Evolutionary conservation across 257 asterid genomes (phyloP).

Genomic region (Solanum neorickii): DNA sequence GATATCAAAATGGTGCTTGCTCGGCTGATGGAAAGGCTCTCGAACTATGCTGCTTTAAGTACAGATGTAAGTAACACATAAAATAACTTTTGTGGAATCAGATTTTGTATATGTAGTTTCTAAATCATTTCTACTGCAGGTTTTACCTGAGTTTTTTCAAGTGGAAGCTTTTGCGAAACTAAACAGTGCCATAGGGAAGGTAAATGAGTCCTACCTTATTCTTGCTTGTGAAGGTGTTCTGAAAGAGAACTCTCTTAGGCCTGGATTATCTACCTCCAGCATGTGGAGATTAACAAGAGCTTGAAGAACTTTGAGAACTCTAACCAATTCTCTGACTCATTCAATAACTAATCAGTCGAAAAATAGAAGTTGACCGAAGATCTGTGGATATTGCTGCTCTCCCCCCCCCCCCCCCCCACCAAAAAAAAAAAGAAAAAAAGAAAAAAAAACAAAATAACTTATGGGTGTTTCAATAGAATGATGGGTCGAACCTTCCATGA

Average conservation of each 20-base stretch:
- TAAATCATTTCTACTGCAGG: constrained; percentile 53
- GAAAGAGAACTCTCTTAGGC: not conserved
- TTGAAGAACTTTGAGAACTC: not conserved
- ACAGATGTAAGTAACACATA: constrained; percentile 51
- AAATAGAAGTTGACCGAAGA: not conserved
- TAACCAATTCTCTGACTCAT: not conserved
- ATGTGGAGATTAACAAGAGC: not conserved
- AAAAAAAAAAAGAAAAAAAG: no score
- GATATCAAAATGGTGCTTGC: constrained; percentile 95
- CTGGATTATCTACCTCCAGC: not conserved
- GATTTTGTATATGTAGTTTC: constrained; percentile 9
- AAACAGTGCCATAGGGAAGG: constrained; percentile 87
- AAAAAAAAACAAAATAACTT: not conserved
- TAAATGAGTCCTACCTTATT: constrained; percentile 9
- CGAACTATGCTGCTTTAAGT: constrained; percentile 95
- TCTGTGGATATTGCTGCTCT: not conserved
- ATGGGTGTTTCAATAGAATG: not conserved
- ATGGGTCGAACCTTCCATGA: not conserved
- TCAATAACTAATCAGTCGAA: not conserved
- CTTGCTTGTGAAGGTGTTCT: not conserved
- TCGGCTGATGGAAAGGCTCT: constrained; percentile 94
- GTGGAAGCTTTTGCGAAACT: constrained; percentile 96
- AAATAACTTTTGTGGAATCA: not conserved
- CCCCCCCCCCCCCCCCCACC: not conserved
- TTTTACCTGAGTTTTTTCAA: constrained; percentile 89